Percentiles rank a stretch among this genome's conserved stretches.
Conservation (phyloP, 2,329 filamentous ascomycete genomes). For the Arachnomyces sp. region DNA sequence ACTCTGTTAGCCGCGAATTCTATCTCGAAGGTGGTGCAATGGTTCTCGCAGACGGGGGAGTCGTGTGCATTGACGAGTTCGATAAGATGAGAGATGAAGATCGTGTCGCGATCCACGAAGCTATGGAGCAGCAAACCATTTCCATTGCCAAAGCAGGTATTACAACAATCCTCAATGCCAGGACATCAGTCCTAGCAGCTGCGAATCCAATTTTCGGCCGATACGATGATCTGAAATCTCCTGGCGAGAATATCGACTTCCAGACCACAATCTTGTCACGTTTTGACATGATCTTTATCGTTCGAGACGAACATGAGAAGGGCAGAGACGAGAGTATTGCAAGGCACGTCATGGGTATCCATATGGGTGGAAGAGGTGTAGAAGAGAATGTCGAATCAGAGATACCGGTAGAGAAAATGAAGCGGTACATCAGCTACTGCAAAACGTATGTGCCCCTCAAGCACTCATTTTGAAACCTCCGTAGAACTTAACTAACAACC, state of each 20-base stretch:
- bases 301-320: conserved; percentile 87
- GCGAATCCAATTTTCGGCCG: conserved; percentile 97
- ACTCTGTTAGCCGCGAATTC: conserved; percentile 86
- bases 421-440: conserved; percentile 94
- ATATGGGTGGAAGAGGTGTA: conserved; percentile 79
- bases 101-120: conserved; percentile 95
- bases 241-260: conserved; percentile 98
- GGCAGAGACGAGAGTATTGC: conserved; percentile 88
- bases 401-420: conserved; percentile 93
- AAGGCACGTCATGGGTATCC: conserved; percentile 93
- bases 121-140: conserved; percentile 99
- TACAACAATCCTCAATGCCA: conserved; percentile 92
- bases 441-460: conserved; percentile 61
- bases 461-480: no score
- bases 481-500: no score
- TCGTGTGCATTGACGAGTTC: conserved; percentile 98
- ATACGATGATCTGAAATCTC: conserved; percentile 96
- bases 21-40: conserved; percentile 97
- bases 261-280: conserved; percentile 96
- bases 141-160: conserved; percentile 98
- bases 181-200: conserved; percentile 89
- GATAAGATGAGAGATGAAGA: conserved; percentile 99
- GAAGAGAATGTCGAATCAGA: conserved; percentile 81
- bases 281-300: conserved; percentile 99
- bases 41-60: conserved; percentile 93